phyloP scores from a whole-genome alignment of 768 basidiomycete genomes.

The Mrakia frigida region DNA sequence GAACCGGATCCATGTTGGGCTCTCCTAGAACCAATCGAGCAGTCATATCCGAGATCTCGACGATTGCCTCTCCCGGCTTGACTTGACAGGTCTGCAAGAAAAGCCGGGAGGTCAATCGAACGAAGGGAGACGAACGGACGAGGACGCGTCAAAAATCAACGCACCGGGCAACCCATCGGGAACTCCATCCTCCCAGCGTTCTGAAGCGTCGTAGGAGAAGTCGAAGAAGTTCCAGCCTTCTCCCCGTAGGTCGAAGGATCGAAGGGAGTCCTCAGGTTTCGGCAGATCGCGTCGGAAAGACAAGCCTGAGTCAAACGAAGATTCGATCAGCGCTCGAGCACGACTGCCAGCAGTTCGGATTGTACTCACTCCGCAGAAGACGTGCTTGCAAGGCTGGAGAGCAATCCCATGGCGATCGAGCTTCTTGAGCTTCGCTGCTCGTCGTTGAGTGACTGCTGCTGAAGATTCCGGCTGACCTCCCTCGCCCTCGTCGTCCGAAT shows the following conservation, averaged over 20 bases:
- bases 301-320: neutral
- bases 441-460: neutral
- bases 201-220: neutral
- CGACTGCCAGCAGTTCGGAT: neutral
- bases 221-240: neutral
- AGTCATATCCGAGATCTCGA: constrained; percentile 17
- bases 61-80: neutral
- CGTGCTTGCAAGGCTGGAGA: constrained; percentile 1
- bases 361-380: constrained; percentile 2
- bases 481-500: constrained; percentile 16
- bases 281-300: neutral
- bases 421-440: neutral
- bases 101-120: neutral
- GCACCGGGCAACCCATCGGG: constrained; percentile 14
- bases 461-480: neutral
- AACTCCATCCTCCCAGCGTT: neutral
- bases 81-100: neutral
- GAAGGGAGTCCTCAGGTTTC: neutral
- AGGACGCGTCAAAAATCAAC: neutral
- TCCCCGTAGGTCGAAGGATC: neutral
- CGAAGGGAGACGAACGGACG: neutral
- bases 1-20: constrained; percentile 1
- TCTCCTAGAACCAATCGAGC: constrained; percentile 5
- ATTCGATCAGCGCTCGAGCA: neutral
- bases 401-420: neutral